Percentiles rank a stretch among this genome's conserved stretches.
phyloP scores from a whole-genome alignment of 2,329 filamentous ascomycete genomes.

The Nothophoma quercina region DNA sequence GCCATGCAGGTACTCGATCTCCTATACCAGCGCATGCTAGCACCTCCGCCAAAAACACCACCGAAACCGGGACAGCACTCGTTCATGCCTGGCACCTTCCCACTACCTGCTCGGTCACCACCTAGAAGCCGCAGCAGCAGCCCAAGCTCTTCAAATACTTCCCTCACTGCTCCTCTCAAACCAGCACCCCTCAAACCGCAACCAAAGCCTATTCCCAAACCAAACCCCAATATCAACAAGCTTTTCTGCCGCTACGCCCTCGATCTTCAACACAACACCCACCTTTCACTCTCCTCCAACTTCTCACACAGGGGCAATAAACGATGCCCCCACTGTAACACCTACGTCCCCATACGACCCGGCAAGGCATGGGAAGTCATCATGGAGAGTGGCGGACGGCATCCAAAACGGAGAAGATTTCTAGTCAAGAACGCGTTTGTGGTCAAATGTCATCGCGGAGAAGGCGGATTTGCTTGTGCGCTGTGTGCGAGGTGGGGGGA shows the following conservation, averaged over 20 bases:
- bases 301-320: slow-evolving; percentile 34
- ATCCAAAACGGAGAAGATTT: slow-evolving; percentile 28
- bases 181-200: slow-evolving; percentile 11
- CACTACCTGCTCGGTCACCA: slow-evolving; percentile 10
- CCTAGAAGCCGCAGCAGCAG: slow-evolving; percentile 13
- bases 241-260: slow-evolving; percentile 45
- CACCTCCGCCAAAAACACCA: slow-evolving; percentile 1
- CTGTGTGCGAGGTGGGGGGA: slow-evolving; percentile 36
- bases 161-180: background rate
- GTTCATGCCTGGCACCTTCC: slow-evolving; percentile 29
- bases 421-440: slow-evolving; percentile 40
- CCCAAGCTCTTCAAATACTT: slow-evolving; percentile 1
- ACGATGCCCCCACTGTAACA: slow-evolving; percentile 40
- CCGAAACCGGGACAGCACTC: slow-evolving; percentile 8
- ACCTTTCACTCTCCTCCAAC: slow-evolving; percentile 32
- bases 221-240: slow-evolving; percentile 8
- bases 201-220: slow-evolving; percentile 2
- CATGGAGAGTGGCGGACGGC: slow-evolving; percentile 8
- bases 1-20: slow-evolving; percentile 39
- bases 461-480: slow-evolving; percentile 41
- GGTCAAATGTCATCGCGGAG: slow-evolving; percentile 42
- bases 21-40: slow-evolving; percentile 40
- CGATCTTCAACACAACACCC: slow-evolving; percentile 34
- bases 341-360: slow-evolving; percentile 26
- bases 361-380: slow-evolving; percentile 44